Conservation (phyloP, 805 yeast genomes). For the Monosporozyma aerobia region DNA sequence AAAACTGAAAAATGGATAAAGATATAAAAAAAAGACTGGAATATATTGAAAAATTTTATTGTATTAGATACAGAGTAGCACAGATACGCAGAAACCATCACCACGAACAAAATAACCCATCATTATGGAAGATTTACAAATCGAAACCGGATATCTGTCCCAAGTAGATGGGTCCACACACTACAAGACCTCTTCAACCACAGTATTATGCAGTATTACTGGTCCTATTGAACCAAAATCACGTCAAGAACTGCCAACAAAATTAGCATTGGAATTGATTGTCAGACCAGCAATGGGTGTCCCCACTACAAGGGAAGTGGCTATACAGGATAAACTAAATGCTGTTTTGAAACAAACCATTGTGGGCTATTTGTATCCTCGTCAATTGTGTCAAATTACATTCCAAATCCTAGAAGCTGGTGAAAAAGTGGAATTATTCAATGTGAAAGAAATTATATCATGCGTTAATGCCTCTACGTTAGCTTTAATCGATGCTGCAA, state of each 20-base stretch:
- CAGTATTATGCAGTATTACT: slow-evolving; percentile 65
- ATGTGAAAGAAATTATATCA: slow-evolving; percentile 49
- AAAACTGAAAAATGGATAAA: background rate
- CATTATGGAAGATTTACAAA: slow-evolving; percentile 1
- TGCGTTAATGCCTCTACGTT: slow-evolving; percentile 64
- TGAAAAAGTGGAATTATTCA: slow-evolving; percentile 20
- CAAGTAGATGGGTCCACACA: slow-evolving; percentile 79
- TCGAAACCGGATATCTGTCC: slow-evolving; percentile 31
- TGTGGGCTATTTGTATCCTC: slow-evolving; percentile 58
- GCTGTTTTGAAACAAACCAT: slow-evolving; percentile 53
- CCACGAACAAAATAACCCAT: background rate
- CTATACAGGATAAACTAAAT: slow-evolving; percentile 62
- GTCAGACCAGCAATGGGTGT: slow-evolving; percentile 74
- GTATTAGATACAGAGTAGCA: background rate
- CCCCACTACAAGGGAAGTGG: slow-evolving; percentile 64
- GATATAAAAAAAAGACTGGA: background rate
- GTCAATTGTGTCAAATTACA: slow-evolving; percentile 65
- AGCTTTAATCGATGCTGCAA: slow-evolving; percentile 74
- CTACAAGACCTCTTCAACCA: slow-evolving; percentile 41
- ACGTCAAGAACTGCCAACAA: slow-evolving; percentile 76
- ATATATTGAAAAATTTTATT: background rate
- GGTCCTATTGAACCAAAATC: slow-evolving; percentile 86
- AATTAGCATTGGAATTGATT: slow-evolving; percentile 66
- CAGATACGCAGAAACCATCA: background rate
- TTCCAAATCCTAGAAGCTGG: slow-evolving; percentile 51